phyloP scores from a whole-genome alignment of 805 yeast species.

The Candida sanyiensis region DNA sequence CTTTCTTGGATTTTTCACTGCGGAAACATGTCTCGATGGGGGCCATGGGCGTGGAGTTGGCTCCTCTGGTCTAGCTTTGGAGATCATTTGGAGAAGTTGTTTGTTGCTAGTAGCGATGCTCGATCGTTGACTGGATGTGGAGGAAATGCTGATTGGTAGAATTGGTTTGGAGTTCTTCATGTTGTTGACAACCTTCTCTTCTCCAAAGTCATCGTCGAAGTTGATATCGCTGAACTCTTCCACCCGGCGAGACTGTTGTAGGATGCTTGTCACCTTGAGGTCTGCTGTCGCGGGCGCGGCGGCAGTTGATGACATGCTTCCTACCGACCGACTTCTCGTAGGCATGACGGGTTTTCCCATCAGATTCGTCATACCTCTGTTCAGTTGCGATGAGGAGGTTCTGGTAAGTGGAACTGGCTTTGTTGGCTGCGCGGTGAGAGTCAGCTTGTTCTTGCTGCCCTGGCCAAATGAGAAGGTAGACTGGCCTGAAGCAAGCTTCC shows the following conservation, averaged over 20 bases:
- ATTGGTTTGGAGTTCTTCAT: conserved; percentile 15
- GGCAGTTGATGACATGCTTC: neutral
- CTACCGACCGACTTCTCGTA: conserved; percentile 1
- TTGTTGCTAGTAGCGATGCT: too few species aligned
- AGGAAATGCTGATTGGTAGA: conserved; percentile 4
- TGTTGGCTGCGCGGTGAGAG: neutral
- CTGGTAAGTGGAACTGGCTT: neutral
- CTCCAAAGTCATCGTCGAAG: conserved; percentile 5
- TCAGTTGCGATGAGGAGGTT: neutral
- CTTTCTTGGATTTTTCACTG: conserved; percentile 12
- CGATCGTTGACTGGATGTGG: neutral
- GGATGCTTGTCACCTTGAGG: too few species aligned
- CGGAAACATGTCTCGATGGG: conserved; percentile 1
- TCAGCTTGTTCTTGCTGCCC: conserved; percentile 4
- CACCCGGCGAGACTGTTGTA: too few species aligned
- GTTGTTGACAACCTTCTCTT: conserved; percentile 6
- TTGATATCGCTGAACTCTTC: conserved; percentile 1
- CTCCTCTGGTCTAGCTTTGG: neutral
- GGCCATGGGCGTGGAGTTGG: conserved; percentile 1
- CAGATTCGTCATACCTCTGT: neutral
- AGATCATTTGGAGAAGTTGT: neutral
- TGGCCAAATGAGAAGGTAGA: conserved; percentile 5
- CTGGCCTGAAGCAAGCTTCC: conserved; percentile 6
- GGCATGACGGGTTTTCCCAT: neutral
- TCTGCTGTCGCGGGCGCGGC: too few species aligned